These are phyloP conservation scores for Neoarthrinium moseri DNA, from an alignment of 2,329 filamentous ascomycete species.

Conservation along the genomic window DNA sequence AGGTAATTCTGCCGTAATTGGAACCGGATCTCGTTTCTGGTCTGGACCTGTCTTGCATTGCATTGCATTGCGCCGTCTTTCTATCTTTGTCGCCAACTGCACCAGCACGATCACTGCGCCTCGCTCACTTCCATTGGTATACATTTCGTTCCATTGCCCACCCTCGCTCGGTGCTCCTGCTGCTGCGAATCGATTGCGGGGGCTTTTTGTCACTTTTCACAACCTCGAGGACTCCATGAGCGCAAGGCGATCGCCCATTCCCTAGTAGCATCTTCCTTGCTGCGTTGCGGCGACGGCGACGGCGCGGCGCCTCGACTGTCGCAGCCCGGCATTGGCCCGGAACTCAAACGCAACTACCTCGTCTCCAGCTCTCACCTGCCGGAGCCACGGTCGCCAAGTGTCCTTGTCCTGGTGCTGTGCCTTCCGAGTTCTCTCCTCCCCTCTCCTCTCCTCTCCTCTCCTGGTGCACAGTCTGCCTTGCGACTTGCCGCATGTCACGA, in stretches of 20 bases:
- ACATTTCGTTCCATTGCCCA: neutral
- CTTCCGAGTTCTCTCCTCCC: neutral
- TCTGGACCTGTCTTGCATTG: neutral
- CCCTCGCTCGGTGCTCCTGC: neutral
- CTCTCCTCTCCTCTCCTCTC: neutral
- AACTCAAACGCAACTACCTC: no score
- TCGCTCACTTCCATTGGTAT: neutral
- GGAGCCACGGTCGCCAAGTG: no score
- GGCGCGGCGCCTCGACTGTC: neutral
- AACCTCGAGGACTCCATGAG: neutral
- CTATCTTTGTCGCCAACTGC: neutral
- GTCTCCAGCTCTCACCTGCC: no score
- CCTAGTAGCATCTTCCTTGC: no score
- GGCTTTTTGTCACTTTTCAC: neutral
- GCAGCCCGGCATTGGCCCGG: no score
- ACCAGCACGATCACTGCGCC: neutral
- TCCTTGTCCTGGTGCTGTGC: no score
- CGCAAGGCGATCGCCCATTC: neutral
- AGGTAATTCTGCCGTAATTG: no score
- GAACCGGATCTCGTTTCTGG: neutral
- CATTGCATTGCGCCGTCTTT: neutral
- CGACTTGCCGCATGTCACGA: slow-evolving; percentile 17
- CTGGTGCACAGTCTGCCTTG: no score
- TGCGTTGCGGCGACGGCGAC: neutral
- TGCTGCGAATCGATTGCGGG: neutral